A percentile compares a stretch with the other conserved stretches of the same genome.
phyloP scores from a whole-genome alignment of 2,329 filamentous ascomycete genomes.

The Microdochium paspali region DNA sequence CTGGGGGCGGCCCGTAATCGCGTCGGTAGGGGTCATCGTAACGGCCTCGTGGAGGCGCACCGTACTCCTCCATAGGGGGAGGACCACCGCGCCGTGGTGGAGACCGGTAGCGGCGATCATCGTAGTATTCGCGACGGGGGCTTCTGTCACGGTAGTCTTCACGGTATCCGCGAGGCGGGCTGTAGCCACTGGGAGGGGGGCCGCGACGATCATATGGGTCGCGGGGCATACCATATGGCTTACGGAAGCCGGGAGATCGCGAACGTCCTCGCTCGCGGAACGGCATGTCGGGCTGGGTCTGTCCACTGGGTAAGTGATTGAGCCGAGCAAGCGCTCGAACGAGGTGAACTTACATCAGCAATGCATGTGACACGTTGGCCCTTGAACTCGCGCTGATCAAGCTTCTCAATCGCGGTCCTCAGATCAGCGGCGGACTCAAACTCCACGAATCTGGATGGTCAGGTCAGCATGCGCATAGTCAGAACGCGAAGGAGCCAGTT shows the following conservation, averaged over 20 bases:
- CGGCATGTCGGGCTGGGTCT: slow-evolving; percentile 74
- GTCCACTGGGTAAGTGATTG: slow-evolving; percentile 10
- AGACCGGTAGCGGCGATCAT: slow-evolving; percentile 72
- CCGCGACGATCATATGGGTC: slow-evolving; percentile 82
- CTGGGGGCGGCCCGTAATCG: slow-evolving; percentile 50
- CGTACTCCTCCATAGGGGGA: slow-evolving; percentile 67
- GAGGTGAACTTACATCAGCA: slow-evolving; percentile 61
- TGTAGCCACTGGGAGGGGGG: slow-evolving; percentile 69
- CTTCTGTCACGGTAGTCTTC: slow-evolving; percentile 84
- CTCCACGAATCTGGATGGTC: slow-evolving; percentile 95
- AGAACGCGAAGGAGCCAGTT: neutral
- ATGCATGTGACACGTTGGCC: slow-evolving; percentile 76
- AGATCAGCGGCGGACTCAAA: slow-evolving; percentile 90
- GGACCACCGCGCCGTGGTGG: slow-evolving; percentile 68
- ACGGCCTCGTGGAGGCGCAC: slow-evolving; percentile 51
- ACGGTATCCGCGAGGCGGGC: slow-evolving; percentile 60
- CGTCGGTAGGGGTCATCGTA: slow-evolving; percentile 73
- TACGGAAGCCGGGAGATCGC: slow-evolving; percentile 59
- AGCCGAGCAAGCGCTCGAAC: neutral
- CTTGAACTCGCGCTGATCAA: slow-evolving; percentile 90
- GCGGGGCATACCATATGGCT: slow-evolving; percentile 55
- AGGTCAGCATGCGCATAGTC: too few relatives aligned
- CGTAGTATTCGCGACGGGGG: slow-evolving; percentile 79
- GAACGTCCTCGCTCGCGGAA: slow-evolving; percentile 67
- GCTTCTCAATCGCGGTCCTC: slow-evolving; percentile 85